These are phyloP conservation scores for Rhododendron griersonianum DNA, from an alignment of 148 eudicot species.

Conservation along the genomic window DNA sequence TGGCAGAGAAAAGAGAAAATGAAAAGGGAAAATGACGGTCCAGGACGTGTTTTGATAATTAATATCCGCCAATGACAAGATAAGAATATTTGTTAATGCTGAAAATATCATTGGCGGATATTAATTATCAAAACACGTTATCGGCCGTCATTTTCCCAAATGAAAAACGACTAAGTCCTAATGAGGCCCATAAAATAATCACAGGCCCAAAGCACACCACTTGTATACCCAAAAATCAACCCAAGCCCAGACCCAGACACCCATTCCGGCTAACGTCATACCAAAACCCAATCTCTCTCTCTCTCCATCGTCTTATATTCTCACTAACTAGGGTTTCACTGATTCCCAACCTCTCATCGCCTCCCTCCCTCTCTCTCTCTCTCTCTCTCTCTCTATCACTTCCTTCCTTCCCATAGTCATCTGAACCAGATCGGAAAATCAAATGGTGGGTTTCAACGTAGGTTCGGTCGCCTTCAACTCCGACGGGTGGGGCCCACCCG, in stretches of 20 bases:
- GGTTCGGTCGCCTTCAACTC: slow-evolving; percentile 76
- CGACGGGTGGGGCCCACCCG: slow-evolving; percentile 97
- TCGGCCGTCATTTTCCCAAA: too few relatives aligned
- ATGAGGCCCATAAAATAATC: not conserved
- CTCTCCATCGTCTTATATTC: too few relatives aligned
- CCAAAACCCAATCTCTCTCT: too few relatives aligned
- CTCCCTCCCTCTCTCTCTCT: not conserved
- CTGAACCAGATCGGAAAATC: not conserved
- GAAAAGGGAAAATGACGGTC: too few relatives aligned
- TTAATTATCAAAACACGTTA: too few relatives aligned
- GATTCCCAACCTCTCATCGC: not conserved
- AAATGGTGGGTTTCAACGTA: slow-evolving; percentile 48
- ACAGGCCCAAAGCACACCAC: not conserved
- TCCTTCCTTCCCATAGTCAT: not conserved
- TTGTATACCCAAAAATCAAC: not conserved
- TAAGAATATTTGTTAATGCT: too few relatives aligned
- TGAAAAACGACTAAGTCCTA: not conserved
- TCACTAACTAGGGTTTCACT: not conserved
- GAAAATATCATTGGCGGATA: too few relatives aligned
- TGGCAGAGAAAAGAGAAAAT: too few relatives aligned
- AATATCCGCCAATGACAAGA: too few relatives aligned
- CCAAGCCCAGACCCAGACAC: not conserved
- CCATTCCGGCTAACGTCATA: too few relatives aligned
- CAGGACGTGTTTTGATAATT: too few relatives aligned
- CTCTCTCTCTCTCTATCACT: too few relatives aligned